Base-by-base conservation (phyloP, 164 flowering plant genomes). In the Stephania japonica region DNA sequence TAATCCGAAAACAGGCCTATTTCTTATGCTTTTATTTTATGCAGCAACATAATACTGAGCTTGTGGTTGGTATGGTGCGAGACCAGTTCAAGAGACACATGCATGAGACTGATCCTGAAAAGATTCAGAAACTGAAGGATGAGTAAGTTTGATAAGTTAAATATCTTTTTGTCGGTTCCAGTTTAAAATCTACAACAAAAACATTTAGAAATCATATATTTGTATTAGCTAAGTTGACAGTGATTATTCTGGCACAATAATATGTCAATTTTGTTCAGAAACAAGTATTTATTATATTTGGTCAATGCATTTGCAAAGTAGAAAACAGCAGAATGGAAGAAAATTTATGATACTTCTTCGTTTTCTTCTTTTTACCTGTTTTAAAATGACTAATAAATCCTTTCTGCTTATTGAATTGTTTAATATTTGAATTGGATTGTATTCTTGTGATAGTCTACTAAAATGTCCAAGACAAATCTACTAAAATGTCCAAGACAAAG, bases 41-140 rank as follows among this genome's bases (percentile, higher is more conserved):
- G 85, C 90, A 93, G 98, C 89, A 93, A 89, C 80, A 91, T 74
- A 96, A 96, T 72, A 91, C 97, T 3, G 81, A 77, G 76, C 91
- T 93, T 43, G 72, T 96, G 71, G 87, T 96, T 69, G 88, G 78
- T 73, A 88, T 93, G 97, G 92, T 93, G 70, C 86, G 97, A 80
- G 86, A 89, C 77, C 97, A 93, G 75, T 96, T 96, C 78, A 93
- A 84, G 76, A 93, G 77, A 75, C 78, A 93, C 82, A 89, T 84
- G 91, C 89, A 85, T 53, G 99, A 96, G 88, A 90, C 85, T 21
- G 95, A 95, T 86, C 97, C 98, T 13, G 95, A 89, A 69, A 89
- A 85, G 85, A 93, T 96, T 82, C 97, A 89, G 73, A 87, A 90
- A 78, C 67, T 91, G 75, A 96, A 89, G 85, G 99, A 95, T 76